Conservation (phyloP, 208 protist genomes). For the Acanthamoeba royreba region DNA sequence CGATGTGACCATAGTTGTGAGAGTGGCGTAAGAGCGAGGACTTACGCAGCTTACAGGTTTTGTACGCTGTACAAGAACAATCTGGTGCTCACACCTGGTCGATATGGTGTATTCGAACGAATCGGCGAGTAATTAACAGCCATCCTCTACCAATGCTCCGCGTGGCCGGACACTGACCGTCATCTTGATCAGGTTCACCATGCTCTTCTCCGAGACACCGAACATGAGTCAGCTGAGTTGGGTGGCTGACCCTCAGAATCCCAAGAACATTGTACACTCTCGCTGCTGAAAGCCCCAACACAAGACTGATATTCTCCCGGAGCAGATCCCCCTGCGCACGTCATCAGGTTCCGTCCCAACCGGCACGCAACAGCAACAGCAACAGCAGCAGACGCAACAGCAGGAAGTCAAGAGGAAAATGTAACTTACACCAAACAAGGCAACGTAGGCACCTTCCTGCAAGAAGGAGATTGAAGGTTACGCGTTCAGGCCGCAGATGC, state of each 20-base stretch:
- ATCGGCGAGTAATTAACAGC: background rate
- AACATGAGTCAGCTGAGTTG: background rate
- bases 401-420: no score
- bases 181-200: background rate
- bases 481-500: no score
- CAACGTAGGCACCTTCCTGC: no score
- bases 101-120: background rate
- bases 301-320: no score
- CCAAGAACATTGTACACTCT: slow-evolving; percentile 2
- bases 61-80: background rate
- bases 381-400: no score
- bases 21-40: no score
- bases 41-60: background rate
- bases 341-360: no score
- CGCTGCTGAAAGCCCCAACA: no score
- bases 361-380: no score
- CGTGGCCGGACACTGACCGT: background rate
- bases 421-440: no score
- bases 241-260: background rate
- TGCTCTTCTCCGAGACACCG: background rate
- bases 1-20: background rate
- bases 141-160: background rate
- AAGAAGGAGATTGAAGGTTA: no score
- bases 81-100: background rate
- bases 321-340: no score